A percentile compares a stretch with the other conserved stretches of the same genome.
Conservation (phyloP, 371 early-diverging fungal genomes). For the Lichtheimia corymbifera region DNA sequence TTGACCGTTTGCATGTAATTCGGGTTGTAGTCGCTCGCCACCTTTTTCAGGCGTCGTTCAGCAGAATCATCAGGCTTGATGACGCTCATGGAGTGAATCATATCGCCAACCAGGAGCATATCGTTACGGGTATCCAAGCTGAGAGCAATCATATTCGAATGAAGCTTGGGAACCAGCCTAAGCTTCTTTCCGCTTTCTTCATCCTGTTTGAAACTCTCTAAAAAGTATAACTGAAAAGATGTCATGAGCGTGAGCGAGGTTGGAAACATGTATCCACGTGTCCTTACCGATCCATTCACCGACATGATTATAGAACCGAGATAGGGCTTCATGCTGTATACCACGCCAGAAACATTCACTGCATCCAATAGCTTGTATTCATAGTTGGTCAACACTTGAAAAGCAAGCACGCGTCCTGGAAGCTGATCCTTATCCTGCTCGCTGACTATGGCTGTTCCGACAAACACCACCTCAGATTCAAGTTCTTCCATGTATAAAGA, state of each 20-base stretch:
- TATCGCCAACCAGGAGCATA: slow-evolving; percentile 82
- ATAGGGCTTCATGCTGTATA: slow-evolving; percentile 46
- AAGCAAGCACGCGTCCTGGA: slow-evolving; percentile 61
- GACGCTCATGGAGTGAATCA: slow-evolving; percentile 79
- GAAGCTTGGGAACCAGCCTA: slow-evolving; percentile 31
- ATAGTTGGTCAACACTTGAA: slow-evolving; percentile 36
- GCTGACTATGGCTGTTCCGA: slow-evolving; percentile 60
- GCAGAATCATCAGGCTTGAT: slow-evolving; percentile 47
- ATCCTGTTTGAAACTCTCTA: slow-evolving; percentile 29
- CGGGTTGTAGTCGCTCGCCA: slow-evolving; percentile 64
- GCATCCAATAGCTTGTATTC: slow-evolving; percentile 43
- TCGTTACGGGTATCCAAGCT: slow-evolving; percentile 66
- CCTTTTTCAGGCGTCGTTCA: slow-evolving; percentile 44
- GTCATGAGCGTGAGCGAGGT: background rate
- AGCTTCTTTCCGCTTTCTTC: slow-evolving; percentile 24
- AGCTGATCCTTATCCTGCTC: slow-evolving; percentile 47
- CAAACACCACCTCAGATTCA: slow-evolving; percentile 38
- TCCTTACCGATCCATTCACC: slow-evolving; percentile 58
- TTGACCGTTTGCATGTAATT: slow-evolving; percentile 74
- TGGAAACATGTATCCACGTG: background rate
- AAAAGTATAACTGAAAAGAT: slow-evolving; percentile 37
- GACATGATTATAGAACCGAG: slow-evolving; percentile 46
- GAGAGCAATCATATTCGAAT: slow-evolving; percentile 63
- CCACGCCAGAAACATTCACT: slow-evolving; percentile 44
- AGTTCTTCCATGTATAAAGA: slow-evolving; percentile 35